Evolutionary conservation across 306 rosid genomes (phyloP), one percentile per base, ranked within the genome.

Genomic region (Dalbergia cochinchinensis): DNA sequence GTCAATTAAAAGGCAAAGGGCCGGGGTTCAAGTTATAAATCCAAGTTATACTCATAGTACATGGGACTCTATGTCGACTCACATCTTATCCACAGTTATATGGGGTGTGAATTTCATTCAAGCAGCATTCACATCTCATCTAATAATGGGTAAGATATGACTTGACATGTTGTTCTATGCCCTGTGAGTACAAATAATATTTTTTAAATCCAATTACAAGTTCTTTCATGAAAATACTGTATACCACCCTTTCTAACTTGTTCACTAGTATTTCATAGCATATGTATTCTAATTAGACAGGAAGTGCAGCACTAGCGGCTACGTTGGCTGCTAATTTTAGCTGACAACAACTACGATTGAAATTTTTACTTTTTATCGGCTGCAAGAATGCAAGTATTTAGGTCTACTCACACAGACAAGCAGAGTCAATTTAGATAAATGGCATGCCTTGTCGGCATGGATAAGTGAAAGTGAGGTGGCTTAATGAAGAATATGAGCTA

Each of bases 391-490:
- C 59, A 74, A 62, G 44, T 74, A 60, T 13, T 59, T 13, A 42
- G 78, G n/a, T 8, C 71, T 48, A 42, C 50, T 8, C 34, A 48
- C 70, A 60, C 18, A 45, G 11, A 35, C 4, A 19, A 19, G 22
- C 15, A 6, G 7, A 34, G 39, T 48, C 22, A 63, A 76, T 53
- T 64, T 57, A 6, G 35, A 11, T n/a, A 37, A 39, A 14, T 11
- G 63, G 61, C 33, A 75, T 16, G 0, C 11, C 44, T 16, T 80
- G 69, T 65, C 53, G 69, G 74, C 39, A 73, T 9, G 57, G 16
- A 65, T 2, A 1, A 33, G 41, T 12, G 54, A 65, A 80, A 54
- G 33, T 73, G 65, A 54, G 34, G 18, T 37, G 58, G 44, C 34
- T 18, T 80, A 45, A 63, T 53, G 59, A 8, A 16, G 26, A 50